These are phyloP conservation scores for Anthracocystis walkeri DNA, from an alignment of 1,284 basidiomycete species.

Conservation along the genomic window DNA sequence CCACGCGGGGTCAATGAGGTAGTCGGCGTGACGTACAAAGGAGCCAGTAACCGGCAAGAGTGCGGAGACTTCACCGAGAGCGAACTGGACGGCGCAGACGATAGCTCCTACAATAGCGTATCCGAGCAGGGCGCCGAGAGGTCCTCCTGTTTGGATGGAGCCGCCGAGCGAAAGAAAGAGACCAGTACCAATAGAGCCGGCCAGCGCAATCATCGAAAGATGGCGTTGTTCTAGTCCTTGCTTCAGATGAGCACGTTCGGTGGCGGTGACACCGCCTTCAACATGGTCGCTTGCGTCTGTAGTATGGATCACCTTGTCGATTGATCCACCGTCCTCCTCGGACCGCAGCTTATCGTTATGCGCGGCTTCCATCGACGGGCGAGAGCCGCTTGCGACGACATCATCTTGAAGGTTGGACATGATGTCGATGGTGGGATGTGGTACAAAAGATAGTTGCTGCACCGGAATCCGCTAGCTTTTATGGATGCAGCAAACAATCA, in stretches of 20 bases:
- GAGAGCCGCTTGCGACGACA: constrained; percentile 1
- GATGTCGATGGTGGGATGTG: constrained; percentile 5
- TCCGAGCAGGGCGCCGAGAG: constrained; percentile 53
- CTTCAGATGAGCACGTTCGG: constrained; percentile 38
- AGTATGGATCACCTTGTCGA: constrained; percentile 16
- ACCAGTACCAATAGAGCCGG: constrained; percentile 59
- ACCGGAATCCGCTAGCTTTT: no score
- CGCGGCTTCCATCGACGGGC: constrained; percentile 20
- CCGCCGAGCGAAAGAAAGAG: constrained; percentile 54
- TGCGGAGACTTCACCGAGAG: constrained; percentile 56
- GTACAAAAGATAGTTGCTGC: not conserved
- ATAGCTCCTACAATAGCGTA: constrained; percentile 54
- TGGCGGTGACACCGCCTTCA: constrained; percentile 25
- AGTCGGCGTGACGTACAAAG: constrained; percentile 82
- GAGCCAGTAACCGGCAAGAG: constrained; percentile 76
- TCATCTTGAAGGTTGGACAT: constrained; percentile 16
- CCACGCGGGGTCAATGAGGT: constrained; percentile 82
- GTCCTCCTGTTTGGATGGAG: constrained; percentile 54
- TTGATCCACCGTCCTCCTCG: constrained; percentile 29
- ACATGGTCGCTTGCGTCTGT: constrained; percentile 6
- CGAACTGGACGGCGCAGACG: constrained; percentile 54
- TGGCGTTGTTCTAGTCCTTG: constrained; percentile 55
- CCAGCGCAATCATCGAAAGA: constrained; percentile 59
- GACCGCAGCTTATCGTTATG: constrained; percentile 39
- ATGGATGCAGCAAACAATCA: not conserved